These are phyloP conservation scores for Glomus cerebriforme DNA, from an alignment of 192 early-diverging fungal species.

Conservation along the genomic window DNA sequence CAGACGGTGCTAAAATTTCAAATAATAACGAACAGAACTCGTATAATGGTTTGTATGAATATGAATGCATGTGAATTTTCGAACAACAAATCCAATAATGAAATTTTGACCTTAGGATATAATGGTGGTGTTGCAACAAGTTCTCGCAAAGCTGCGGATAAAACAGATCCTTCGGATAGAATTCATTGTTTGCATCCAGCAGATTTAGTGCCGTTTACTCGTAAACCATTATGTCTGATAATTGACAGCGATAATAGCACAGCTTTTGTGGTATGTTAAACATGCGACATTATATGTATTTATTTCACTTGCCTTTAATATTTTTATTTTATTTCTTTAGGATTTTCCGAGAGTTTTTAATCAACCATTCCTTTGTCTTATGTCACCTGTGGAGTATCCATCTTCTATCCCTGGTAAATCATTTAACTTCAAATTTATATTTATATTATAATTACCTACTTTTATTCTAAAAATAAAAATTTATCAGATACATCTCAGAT, in stretches of 20 bases:
- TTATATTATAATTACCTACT: neutral
- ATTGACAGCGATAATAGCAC: slow-evolving; percentile 89
- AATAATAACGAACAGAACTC: slow-evolving; percentile 41
- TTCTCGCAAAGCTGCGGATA: slow-evolving; percentile 65
- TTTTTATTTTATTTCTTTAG: slow-evolving; percentile 37
- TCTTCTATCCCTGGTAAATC: slow-evolving; percentile 70
- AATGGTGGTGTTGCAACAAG: slow-evolving; percentile 74
- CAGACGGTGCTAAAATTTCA: slow-evolving; percentile 71
- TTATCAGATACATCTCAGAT: slow-evolving; percentile 60
- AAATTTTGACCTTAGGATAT: slow-evolving; percentile 51
- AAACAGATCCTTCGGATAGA: slow-evolving; percentile 45
- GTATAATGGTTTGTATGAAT: slow-evolving; percentile 39
- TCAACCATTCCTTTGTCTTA: slow-evolving; percentile 82
- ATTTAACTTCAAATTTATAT: neutral
- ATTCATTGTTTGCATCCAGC: slow-evolving; percentile 84
- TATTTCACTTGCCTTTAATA: neutral
- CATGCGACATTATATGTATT: neutral
- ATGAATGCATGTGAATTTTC: neutral
- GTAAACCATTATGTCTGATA: slow-evolving; percentile 93
- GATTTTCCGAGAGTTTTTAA: slow-evolving; percentile 85
- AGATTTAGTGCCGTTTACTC: slow-evolving; percentile 91
- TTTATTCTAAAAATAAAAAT: neutral
- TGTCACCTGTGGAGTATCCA: slow-evolving; percentile 91
- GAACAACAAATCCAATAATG: slow-evolving; percentile 3
- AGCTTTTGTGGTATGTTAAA: slow-evolving; percentile 71